phyloP scores from a whole-genome alignment of 495 filamentous ascomycete genomes.

The Massariosphaeria phaeospora region DNA sequence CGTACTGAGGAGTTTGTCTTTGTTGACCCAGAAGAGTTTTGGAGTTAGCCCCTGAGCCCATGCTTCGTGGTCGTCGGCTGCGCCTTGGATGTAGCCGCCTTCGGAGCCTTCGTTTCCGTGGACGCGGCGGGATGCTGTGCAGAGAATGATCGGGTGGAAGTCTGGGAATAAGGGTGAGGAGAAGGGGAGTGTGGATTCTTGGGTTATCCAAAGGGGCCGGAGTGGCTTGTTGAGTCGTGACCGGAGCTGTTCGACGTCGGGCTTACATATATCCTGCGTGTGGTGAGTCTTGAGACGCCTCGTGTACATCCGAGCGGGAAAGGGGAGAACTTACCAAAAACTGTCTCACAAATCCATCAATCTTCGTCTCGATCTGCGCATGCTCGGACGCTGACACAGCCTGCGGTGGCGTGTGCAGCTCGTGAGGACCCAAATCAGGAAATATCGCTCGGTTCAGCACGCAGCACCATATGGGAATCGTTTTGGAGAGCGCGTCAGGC shows the following conservation, averaged over 20 bases:
- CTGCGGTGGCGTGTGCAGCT: constrained; percentile 60
- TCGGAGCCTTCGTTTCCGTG: constrained; percentile 60
- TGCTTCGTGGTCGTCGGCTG: constrained; percentile 85
- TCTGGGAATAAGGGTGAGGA: constrained; percentile 28
- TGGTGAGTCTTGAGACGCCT: neutral
- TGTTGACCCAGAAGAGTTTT: constrained; percentile 69
- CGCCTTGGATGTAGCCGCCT: constrained; percentile 86
- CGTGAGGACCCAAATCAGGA: constrained; percentile 46
- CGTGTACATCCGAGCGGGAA: neutral
- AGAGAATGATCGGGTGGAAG: constrained; percentile 70
- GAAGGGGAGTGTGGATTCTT: constrained; percentile 38
- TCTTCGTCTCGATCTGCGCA: constrained; percentile 64
- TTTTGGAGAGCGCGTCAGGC: constrained; percentile 91
- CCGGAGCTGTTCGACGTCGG: constrained; percentile 44
- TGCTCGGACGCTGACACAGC: constrained; percentile 69
- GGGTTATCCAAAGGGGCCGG: constrained; percentile 59
- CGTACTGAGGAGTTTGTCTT: constrained; percentile 50
- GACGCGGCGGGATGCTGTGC: constrained; percentile 68
- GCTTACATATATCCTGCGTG: constrained; percentile 44
- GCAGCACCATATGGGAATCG: constrained; percentile 85
- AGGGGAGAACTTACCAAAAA: constrained; percentile 45
- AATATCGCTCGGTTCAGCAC: constrained; percentile 81
- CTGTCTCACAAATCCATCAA: constrained; percentile 61
- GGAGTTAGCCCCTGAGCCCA: constrained; percentile 73
- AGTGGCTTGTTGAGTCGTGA: constrained; percentile 53